A percentile compares a stretch with the other conserved stretches of the same genome.
phyloP scores from a whole-genome alignment of 306 rosid genomes.

The Inga leiocalycina region DNA sequence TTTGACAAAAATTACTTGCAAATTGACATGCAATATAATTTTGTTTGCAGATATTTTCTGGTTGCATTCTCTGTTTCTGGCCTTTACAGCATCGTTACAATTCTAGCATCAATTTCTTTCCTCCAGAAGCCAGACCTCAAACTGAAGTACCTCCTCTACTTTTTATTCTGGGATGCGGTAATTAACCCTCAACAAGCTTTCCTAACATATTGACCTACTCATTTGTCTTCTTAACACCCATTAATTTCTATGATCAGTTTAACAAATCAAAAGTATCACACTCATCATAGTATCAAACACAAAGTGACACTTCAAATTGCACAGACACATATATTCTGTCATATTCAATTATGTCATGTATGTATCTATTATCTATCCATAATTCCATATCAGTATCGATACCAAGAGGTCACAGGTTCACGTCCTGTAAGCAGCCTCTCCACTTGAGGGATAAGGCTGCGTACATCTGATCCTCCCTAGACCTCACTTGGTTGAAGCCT shows the following conservation, averaged over 20 bases:
- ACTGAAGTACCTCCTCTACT: conserved; percentile 53
- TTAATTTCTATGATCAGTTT: background rate
- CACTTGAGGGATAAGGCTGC: too few species aligned
- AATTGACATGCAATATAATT: conserved; percentile 17
- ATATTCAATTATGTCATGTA: background rate
- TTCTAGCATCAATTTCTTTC: conserved; percentile 56
- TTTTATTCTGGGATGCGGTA: conserved; percentile 65
- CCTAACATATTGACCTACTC: conserved; percentile 15
- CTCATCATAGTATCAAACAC: background rate
- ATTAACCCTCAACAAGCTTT: background rate
- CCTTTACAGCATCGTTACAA: conserved; percentile 58
- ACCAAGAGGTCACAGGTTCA: too few species aligned
- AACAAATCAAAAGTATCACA: background rate
- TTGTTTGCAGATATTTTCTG: conserved; percentile 67
- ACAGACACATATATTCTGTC: background rate
- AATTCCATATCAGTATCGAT: too few species aligned
- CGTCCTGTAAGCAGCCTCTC: too few species aligned
- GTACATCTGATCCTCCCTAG: too few species aligned
- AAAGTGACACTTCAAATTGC: background rate
- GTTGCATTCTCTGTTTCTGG: conserved; percentile 67
- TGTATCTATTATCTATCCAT: background rate
- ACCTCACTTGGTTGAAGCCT: too few species aligned
- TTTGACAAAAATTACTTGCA: conserved; percentile 7
- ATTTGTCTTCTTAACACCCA: background rate
- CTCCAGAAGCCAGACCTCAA: conserved; percentile 54